phyloP scores from a whole-genome alignment of 1,284 basidiomycete genomes.

The Kwoniella shivajii region DNA sequence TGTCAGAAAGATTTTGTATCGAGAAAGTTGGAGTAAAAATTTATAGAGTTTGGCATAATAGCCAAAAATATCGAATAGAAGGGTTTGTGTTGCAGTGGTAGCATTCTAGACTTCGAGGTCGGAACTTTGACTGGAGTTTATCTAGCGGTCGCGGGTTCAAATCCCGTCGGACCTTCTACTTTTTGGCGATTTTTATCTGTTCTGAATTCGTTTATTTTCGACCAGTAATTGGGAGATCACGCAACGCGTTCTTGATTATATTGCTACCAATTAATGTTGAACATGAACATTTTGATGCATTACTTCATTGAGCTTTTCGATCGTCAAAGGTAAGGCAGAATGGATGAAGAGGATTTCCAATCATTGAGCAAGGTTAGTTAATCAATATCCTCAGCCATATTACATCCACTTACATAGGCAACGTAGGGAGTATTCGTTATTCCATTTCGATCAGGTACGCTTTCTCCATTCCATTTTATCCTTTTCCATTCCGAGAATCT shows the following conservation, averaged over 20 bases:
- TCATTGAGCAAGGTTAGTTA: constrained; percentile 39
- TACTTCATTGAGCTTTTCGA: too few relatives aligned
- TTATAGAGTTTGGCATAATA: too few relatives aligned
- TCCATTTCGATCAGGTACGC: constrained; percentile 25
- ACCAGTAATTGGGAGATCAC: too few relatives aligned
- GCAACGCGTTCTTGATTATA: too few relatives aligned
- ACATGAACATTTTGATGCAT: too few relatives aligned
- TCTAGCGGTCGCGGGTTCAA: constrained; percentile 31
- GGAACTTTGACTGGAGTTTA: constrained; percentile 24
- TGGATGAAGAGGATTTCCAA: constrained; percentile 36
- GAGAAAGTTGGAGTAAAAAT: too few relatives aligned
- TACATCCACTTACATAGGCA: background rate
- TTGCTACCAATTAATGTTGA: too few relatives aligned
- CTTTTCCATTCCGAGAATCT: background rate
- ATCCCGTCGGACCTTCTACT: constrained; percentile 24
- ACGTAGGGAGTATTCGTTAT: constrained; percentile 46
- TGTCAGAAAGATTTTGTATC: too few relatives aligned
- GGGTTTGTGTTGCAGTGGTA: constrained; percentile 31
- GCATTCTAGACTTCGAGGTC: constrained; percentile 32
- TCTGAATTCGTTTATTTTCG: too few relatives aligned
- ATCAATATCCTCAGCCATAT: background rate
- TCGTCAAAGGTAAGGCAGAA: constrained; percentile 4
- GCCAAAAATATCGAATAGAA: too few relatives aligned
- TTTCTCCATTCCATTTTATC: background rate
- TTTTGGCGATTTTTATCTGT: constrained; percentile 4